Conservation (phyloP, 495 filamentous ascomycete species). For the Podospora australis region DNA sequence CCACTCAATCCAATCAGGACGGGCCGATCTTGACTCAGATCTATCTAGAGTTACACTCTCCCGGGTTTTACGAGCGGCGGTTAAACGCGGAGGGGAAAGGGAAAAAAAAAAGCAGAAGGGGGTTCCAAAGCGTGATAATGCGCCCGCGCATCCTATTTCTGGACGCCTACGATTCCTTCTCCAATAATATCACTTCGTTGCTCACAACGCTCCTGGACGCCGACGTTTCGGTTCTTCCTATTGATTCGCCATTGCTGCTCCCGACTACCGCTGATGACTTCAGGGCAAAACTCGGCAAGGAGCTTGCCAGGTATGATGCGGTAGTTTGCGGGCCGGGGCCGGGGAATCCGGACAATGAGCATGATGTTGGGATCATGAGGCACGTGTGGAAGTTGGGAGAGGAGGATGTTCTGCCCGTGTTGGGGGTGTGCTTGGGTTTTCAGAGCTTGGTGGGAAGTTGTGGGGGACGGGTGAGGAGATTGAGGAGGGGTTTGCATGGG, state of each 20-base stretch:
- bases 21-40: too few relatives aligned
- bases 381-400: slow-evolving; percentile 64
- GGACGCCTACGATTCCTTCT: slow-evolving; percentile 93
- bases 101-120: slow-evolving; percentile 4
- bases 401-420: slow-evolving; percentile 57
- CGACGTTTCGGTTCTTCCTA: slow-evolving; percentile 63
- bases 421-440: slow-evolving; percentile 91
- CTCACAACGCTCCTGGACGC: slow-evolving; percentile 58
- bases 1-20: too few relatives aligned
- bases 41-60: too few relatives aligned
- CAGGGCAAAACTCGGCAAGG: slow-evolving; percentile 26
- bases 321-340: slow-evolving; percentile 78
- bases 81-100: background rate
- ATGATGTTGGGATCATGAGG: slow-evolving; percentile 74
- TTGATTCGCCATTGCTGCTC: slow-evolving; percentile 49
- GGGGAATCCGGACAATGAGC: slow-evolving; percentile 51
- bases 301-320: slow-evolving; percentile 60
- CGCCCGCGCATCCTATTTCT: slow-evolving; percentile 68
- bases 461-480: slow-evolving; percentile 56
- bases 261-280: slow-evolving; percentile 14
- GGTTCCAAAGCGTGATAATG: background rate
- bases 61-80: too few relatives aligned
- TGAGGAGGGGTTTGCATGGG: slow-evolving; percentile 71
- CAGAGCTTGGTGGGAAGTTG: slow-evolving; percentile 69
- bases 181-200: slow-evolving; percentile 83